These are phyloP conservation scores for Alternaria burnsii DNA, from an alignment of 2,329 filamentous ascomycete species.

Conservation along the genomic window DNA sequence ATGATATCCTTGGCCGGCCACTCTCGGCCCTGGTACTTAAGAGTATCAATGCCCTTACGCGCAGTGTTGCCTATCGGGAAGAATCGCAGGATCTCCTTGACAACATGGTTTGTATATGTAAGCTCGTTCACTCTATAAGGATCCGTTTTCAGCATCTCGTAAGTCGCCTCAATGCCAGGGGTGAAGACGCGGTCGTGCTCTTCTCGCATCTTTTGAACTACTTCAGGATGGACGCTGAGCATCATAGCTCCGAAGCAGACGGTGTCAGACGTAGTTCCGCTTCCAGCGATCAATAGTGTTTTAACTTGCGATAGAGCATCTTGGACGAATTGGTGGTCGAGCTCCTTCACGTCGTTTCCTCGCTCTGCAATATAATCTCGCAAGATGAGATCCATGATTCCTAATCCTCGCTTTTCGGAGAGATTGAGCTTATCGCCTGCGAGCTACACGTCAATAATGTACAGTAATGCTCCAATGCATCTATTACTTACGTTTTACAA, in stretches of 20 bases:
- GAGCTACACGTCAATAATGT: not conserved
- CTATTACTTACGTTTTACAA: constrained; percentile 23
- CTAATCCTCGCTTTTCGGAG: constrained; percentile 46
- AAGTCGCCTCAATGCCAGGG: constrained; percentile 48
- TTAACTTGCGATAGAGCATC: constrained; percentile 50
- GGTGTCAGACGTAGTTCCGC: constrained; percentile 53
- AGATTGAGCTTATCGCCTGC: constrained; percentile 43
- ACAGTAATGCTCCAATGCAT: not conserved
- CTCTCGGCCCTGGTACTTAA: constrained; percentile 50
- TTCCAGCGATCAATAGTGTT: constrained; percentile 55
- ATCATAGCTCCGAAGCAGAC: constrained; percentile 44
- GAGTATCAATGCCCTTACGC: constrained; percentile 52
- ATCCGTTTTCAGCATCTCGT: constrained; percentile 52
- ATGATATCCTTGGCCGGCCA: constrained; percentile 57
- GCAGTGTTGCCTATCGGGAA: constrained; percentile 60
- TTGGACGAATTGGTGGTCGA: constrained; percentile 48
- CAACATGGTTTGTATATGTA: constrained; percentile 61
- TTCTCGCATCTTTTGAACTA: constrained; percentile 45
- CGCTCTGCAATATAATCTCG: constrained; percentile 37
- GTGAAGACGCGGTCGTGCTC: constrained; percentile 65
- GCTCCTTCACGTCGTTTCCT: constrained; percentile 21
- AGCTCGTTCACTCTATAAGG: constrained; percentile 61
- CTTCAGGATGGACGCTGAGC: constrained; percentile 38
- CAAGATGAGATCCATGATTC: constrained; percentile 47
- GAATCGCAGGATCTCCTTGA: constrained; percentile 63